A percentile compares a stretch with the other conserved stretches of the same genome.
phyloP scores from a whole-genome alignment of 1,284 basidiomycete genomes.

The Ceraceosorus bombacis region DNA sequence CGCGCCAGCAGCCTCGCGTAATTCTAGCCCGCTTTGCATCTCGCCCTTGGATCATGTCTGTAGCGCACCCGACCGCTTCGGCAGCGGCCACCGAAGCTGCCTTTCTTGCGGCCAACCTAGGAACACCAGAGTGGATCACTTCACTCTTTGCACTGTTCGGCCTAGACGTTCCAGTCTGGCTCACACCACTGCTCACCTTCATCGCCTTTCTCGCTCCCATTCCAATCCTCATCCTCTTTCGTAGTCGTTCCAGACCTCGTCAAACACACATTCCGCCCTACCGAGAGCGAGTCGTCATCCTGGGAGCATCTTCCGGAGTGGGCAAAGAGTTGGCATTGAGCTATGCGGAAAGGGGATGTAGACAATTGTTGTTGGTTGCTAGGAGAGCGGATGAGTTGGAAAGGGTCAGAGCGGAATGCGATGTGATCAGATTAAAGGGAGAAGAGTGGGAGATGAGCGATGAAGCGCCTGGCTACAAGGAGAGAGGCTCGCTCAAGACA shows the following conservation, averaged over 20 bases:
- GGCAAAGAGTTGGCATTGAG: constrained; percentile 10
- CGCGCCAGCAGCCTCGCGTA: too few relatives aligned
- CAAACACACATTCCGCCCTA: constrained; percentile 11
- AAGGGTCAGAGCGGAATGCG: constrained; percentile 61
- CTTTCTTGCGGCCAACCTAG: too few relatives aligned
- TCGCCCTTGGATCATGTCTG: too few relatives aligned
- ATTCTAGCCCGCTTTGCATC: too few relatives aligned
- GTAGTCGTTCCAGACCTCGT: constrained; percentile 4
- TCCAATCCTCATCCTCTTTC: constrained; percentile 10
- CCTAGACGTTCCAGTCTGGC: background rate
- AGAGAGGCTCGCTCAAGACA: constrained; percentile 36
- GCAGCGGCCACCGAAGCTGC: too few relatives aligned
- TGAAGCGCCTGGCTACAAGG: constrained; percentile 31
- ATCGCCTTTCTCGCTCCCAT: constrained; percentile 6
- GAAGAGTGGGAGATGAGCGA: constrained; percentile 36
- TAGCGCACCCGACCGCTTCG: too few relatives aligned
- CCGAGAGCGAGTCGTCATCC: constrained; percentile 21
- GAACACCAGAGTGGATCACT: background rate
- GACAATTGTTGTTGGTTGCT: constrained; percentile 8
- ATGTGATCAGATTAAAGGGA: constrained; percentile 15
- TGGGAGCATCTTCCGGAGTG: constrained; percentile 14
- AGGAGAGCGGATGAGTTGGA: constrained; percentile 37
- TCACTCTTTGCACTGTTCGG: background rate
- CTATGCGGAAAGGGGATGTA: constrained; percentile 10
- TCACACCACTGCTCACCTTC: background rate